phyloP scores from a whole-genome alignment of 495 filamentous ascomycete species.

The Filosporella fistucella region DNA sequence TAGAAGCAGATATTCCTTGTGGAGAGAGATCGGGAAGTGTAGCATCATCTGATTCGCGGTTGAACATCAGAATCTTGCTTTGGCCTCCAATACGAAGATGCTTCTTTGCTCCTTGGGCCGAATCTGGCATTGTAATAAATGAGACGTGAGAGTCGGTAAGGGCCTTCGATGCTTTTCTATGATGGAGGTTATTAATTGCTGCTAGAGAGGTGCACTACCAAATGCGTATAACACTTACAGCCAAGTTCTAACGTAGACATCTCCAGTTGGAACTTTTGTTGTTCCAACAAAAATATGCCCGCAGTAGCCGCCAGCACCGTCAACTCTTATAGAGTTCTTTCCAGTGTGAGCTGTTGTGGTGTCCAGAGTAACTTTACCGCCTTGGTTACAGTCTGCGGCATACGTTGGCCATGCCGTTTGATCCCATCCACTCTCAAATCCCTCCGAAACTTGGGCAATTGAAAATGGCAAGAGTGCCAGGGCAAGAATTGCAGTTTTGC shows the following conservation, averaged over 20 bases:
- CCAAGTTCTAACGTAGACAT: slow-evolving; percentile 48
- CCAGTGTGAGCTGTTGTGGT: slow-evolving; percentile 45
- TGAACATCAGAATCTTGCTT: slow-evolving; percentile 53
- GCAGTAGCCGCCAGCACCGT: slow-evolving; percentile 50
- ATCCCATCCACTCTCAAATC: slow-evolving; percentile 51
- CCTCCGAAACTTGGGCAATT: slow-evolving; percentile 44
- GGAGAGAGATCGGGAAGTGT: slow-evolving; percentile 55
- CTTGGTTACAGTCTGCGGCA: slow-evolving; percentile 49
- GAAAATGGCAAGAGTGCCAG: slow-evolving; percentile 41
- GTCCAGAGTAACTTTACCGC: slow-evolving; percentile 49
- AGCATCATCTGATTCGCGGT: slow-evolving; percentile 56
- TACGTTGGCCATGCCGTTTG: slow-evolving; percentile 48
- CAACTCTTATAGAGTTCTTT: slow-evolving; percentile 50
- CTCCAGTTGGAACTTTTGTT: slow-evolving; percentile 46
- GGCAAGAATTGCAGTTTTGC: slow-evolving; percentile 37
- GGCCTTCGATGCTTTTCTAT: slow-evolving; percentile 47
- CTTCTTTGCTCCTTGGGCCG: slow-evolving; percentile 45
- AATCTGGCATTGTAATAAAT: slow-evolving; percentile 59
- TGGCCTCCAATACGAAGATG: slow-evolving; percentile 56
- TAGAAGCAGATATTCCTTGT: slow-evolving; percentile 46
- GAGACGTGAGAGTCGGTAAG: slow-evolving; percentile 49
- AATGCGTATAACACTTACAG: slow-evolving; percentile 38
- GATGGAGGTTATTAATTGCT: slow-evolving; percentile 21
- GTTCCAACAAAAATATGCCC: slow-evolving; percentile 58
- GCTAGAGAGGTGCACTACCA: background rate